Conservation (phyloP, 2,329 filamentous ascomycete species). For the Rhynchosporium agropyri region DNA sequence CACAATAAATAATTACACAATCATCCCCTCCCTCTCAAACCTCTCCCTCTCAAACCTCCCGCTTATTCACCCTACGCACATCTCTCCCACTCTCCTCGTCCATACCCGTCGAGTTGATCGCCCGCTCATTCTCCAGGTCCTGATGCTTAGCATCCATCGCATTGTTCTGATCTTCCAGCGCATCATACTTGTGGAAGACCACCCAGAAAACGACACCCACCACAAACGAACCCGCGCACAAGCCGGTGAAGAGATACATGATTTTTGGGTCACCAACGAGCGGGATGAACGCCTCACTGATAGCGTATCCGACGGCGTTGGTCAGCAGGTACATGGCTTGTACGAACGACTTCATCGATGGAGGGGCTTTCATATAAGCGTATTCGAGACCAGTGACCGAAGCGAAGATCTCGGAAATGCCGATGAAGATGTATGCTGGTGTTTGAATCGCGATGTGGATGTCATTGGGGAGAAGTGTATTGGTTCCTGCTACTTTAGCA, state of each 20-base stretch:
- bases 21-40: too few species aligned
- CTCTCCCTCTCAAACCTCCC: background rate
- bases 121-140: conserved; percentile 26
- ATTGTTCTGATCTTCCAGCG: conserved; percentile 35
- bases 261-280: conserved; percentile 49
- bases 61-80: background rate
- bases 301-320: conserved; percentile 58
- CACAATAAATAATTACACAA: too few species aligned
- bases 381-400: conserved; percentile 70
- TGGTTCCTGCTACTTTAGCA: background rate
- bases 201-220: conserved; percentile 32
- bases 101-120: conserved; percentile 4
- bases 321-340: conserved; percentile 70
- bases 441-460: conserved; percentile 51
- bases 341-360: conserved; percentile 80
- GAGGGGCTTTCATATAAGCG: conserved; percentile 75
- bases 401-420: conserved; percentile 59
- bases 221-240: conserved; percentile 28
- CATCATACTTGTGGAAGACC: conserved; percentile 31
- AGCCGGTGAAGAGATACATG: conserved; percentile 42
- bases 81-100: background rate
- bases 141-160: conserved; percentile 32
- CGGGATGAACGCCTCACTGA: conserved; percentile 49
- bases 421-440: conserved; percentile 52
- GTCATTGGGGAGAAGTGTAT: conserved; percentile 54